Evolutionary conservation across 73 alveolate genomes (phyloP).

Genomic region (Paramecium pentaurelia): DNA sequence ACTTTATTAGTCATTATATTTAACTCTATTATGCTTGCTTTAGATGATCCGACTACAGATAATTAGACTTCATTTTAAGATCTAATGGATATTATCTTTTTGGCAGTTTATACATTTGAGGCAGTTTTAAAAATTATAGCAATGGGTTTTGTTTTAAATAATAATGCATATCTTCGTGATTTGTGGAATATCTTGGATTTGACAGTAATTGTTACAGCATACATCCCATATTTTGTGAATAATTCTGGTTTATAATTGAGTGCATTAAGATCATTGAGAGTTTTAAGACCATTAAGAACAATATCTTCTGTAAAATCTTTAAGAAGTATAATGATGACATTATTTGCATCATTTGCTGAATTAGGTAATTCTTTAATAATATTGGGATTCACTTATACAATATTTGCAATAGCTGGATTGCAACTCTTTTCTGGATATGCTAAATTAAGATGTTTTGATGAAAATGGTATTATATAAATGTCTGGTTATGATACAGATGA

Average conservation of each 20-base stretch:
- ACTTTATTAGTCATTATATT: constrained; percentile 39
- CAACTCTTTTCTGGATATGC: constrained; percentile 91
- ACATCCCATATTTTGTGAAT: constrained; percentile 61
- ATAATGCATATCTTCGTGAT: constrained; percentile 70
- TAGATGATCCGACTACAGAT: constrained; percentile 78
- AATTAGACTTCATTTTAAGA: background rate
- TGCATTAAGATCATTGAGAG: constrained; percentile 94
- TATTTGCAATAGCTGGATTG: constrained; percentile 94
- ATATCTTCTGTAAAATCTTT: constrained; percentile 93
- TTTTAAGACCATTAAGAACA: constrained; percentile 95
- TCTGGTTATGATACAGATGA: constrained; percentile 67
- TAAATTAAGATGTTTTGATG: constrained; percentile 77
- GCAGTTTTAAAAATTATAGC: constrained; percentile 59
- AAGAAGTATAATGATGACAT: constrained; percentile 86
- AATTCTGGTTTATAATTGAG: constrained; percentile 69
- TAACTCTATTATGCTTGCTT: constrained; percentile 78
- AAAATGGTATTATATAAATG: constrained; percentile 61
- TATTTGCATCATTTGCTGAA: constrained; percentile 87
- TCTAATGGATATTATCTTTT: constrained; percentile 37
- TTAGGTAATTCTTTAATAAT: constrained; percentile 88
- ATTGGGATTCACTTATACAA: constrained; percentile 81
- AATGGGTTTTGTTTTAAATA: constrained; percentile 53
- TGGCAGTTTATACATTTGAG: constrained; percentile 58
- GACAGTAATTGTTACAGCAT: constrained; percentile 72
- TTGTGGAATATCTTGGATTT: constrained; percentile 78